Conservation (phyloP, 352 stramenopile species). For the Globisporangium perplexum region DNA sequence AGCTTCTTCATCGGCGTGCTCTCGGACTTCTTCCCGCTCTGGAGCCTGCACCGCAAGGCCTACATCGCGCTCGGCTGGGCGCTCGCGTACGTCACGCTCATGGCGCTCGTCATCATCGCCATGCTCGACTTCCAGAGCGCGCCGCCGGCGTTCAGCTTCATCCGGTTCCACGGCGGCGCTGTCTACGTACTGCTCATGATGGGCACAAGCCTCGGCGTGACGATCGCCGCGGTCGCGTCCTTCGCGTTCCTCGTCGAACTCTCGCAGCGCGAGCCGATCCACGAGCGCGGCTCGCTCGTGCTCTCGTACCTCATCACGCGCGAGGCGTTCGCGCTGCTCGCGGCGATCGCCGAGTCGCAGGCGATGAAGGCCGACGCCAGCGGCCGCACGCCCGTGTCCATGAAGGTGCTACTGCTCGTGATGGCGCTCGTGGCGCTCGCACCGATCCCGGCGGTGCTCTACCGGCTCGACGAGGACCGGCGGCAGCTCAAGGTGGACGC, state of each 20-base stretch:
- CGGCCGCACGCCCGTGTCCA: slow-evolving; percentile 31
- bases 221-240: slow-evolving; percentile 45
- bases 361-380: slow-evolving; percentile 35
- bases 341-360: slow-evolving; percentile 30
- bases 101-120: slow-evolving; percentile 56
- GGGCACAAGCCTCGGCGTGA: slow-evolving; percentile 55
- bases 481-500: slow-evolving; percentile 70
- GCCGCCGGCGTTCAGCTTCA: slow-evolving; percentile 31
- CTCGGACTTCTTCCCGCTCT: slow-evolving; percentile 79
- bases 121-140: slow-evolving; percentile 45
- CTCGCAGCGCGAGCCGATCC: slow-evolving; percentile 71
- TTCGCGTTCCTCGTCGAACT: slow-evolving; percentile 70
- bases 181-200: slow-evolving; percentile 77
- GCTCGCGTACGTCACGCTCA: slow-evolving; percentile 59
- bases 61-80: slow-evolving; percentile 76
- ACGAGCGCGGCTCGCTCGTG: slow-evolving; percentile 56
- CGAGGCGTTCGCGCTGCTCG: slow-evolving; percentile 36
- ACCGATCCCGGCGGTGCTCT: slow-evolving; percentile 60
- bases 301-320: slow-evolving; percentile 66
- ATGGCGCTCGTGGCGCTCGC: slow-evolving; percentile 58
- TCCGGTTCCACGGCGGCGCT: slow-evolving; percentile 45
- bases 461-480: slow-evolving; percentile 61
- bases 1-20: slow-evolving; percentile 74
- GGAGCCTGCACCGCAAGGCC: slow-evolving; percentile 67
- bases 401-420: slow-evolving; percentile 69